Percentiles rank a stretch among this genome's conserved stretches.
phyloP scores from a whole-genome alignment of 2,329 filamentous ascomycete species.

The Zarea fungicola region DNA sequence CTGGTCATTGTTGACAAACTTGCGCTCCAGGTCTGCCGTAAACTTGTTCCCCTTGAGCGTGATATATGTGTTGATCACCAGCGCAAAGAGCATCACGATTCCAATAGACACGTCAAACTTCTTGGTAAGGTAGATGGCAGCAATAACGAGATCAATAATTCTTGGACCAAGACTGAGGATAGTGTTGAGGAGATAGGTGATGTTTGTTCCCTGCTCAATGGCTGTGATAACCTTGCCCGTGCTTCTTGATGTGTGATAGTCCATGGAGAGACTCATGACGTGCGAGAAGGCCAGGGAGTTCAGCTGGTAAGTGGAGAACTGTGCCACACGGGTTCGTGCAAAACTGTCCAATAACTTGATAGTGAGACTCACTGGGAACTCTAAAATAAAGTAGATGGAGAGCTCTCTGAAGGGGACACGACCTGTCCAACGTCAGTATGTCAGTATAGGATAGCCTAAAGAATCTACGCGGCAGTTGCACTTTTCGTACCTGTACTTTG shows the following conservation, averaged over 20 bases:
- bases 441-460: too few relatives aligned
- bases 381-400: conserved; percentile 13
- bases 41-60: conserved; percentile 15
- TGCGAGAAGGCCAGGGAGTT: conserved; percentile 53
- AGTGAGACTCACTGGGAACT: conserved; percentile 13
- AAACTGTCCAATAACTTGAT: conserved; percentile 11
- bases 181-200: conserved; percentile 53
- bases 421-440: not conserved
- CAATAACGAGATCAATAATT: conserved; percentile 53
- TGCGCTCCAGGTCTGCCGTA: conserved; percentile 14
- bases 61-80: conserved; percentile 16
- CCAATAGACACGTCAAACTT: conserved; percentile 38
- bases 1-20: conserved; percentile 14
- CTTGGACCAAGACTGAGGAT: conserved; percentile 55
- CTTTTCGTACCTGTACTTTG: conserved; percentile 12
- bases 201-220: conserved; percentile 54
- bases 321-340: conserved; percentile 21
- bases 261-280: conserved; percentile 61
- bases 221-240: conserved; percentile 57
- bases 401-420: conserved; percentile 13
- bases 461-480: not conserved
- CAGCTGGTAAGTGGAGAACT: conserved; percentile 43
- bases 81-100: conserved; percentile 19
- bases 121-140: conserved; percentile 54
- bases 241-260: conserved; percentile 61